Base-by-base conservation (phyloP, 306 rosid genomes). In the Trichosanthes truncata region DNA sequence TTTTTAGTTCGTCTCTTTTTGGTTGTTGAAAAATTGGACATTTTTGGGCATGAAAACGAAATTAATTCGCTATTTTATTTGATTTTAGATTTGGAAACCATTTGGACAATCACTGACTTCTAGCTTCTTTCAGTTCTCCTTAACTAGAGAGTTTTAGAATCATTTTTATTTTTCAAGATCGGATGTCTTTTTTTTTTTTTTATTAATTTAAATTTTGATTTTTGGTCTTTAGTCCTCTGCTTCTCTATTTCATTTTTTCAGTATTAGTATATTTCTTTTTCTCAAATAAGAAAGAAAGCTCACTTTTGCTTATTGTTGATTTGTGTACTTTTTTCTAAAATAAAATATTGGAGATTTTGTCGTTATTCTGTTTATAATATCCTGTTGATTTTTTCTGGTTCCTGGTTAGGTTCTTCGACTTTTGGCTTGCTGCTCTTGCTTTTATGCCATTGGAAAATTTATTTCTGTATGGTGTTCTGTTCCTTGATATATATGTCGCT, bases 401-500 rank as follows among this genome's bases (percentile, higher is more conserved):
- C n/a, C 31, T n/a, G 52, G 13, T 40, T 18, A 23, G 7, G 9
- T 72, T 72, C 6, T 45, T 68, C 1, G 4, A 72, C 18, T 41
- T 40, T 41, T 41, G 35, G 49, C 35, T 69, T 69, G 35, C 20
- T 45, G n/a, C 38, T 43, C 0, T 72, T 72, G 36, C 21, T 45
- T 72, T 25, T 72, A 23, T 72, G 77, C 51, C 35, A 41, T 72
- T 45, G 53, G 77, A 45, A 43, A 21, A 41, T 43, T 6, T 4
- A 13, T 43, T 23, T 72, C 20, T 46, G 8, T 74, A 17, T 14
- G 31, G 35, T 72, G 25, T 72, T 9, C 41, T 73, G 31, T 78
- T 52, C 77, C 59, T 60, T 91, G 89, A 46, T 18, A 26, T 49
- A 29, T 49, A 51, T 49, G 10, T 74, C 10, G 31, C 25, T 74